Base-by-base conservation (phyloP, 257 asterid genomes). In the Solanum tarapatanum region DNA sequence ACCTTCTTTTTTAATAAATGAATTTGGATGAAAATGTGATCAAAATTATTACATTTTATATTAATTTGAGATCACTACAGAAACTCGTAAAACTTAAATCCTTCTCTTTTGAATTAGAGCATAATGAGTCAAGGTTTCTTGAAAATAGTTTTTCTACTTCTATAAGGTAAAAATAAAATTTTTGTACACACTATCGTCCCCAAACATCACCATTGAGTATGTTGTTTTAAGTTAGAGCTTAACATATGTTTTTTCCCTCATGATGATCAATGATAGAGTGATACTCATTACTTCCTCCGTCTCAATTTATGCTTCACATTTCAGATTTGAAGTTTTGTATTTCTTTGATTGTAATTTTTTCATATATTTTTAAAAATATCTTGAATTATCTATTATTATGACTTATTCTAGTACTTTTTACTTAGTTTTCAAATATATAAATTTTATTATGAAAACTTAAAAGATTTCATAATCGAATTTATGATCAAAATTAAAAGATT, bases 121-220 rank as follows among this genome's bases (percentile, higher is more conserved):
- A 33, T 74, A 74, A 4, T 9, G n/a, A 30, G 7, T 13, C 1
- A 3, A 3, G 10, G 0, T 6, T 8, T 13, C 7, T 69, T 2
- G 1, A 28, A 28, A 70, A 16, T 16, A 30, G n/a, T 7, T 0
- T 7, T 1, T 7, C 3, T 70, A 70, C 11, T 8, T 70, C 3
- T 1, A 0, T 8, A 6, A 69, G 19, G 23, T 14, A 3, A 28
- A 33, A 6, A 3, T 69, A 69, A 69, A 13, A 7, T 3, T 30
- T 30, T 2, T 3, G 6, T 14, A 16, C 0, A 30, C 6, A 30
- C n/a, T 32, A 70, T 1, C 7, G 0, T 30, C 3, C 2, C 2
- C n/a, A 30, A 16, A 30, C 3, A 14, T 70, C 39, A 70, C 19
- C n/a, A 7, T 1, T 30, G 5, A 4, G n/a, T 7, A 30, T 70